phyloP scores from a whole-genome alignment of 768 basidiomycete genomes.

The Russula foetens region DNA sequence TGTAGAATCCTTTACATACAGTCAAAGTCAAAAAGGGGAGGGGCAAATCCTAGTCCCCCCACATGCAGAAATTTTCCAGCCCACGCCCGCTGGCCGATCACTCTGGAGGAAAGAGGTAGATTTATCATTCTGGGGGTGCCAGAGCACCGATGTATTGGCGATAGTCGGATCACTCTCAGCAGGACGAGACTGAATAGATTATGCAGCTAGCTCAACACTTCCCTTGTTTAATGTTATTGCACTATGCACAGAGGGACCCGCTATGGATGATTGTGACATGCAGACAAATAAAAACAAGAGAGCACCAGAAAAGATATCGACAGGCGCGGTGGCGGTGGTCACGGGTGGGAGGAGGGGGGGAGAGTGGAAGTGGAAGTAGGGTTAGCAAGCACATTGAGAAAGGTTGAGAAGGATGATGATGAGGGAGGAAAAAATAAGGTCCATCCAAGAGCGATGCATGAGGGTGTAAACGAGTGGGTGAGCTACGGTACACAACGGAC shows the following conservation, averaged over 20 bases:
- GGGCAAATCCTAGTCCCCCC: too few relatives aligned
- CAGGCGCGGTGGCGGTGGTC: conserved; percentile 10
- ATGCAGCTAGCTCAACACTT: conserved; percentile 21
- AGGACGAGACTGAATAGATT: conserved; percentile 10
- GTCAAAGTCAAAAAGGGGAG: too few relatives aligned
- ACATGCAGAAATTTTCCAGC: too few relatives aligned
- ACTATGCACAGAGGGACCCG: conserved; percentile 20
- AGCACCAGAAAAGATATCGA: conserved; percentile 20
- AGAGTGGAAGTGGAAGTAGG: background rate
- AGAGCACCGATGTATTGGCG: background rate
- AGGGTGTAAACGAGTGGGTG: conserved; percentile 20
- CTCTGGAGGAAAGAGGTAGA: background rate
- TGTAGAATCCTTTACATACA: too few relatives aligned
- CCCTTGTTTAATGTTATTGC: conserved; percentile 22
- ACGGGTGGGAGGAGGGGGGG: background rate
- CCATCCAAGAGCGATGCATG: conserved; percentile 22
- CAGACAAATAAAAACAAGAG: conserved; percentile 23
- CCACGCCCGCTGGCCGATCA: too few relatives aligned
- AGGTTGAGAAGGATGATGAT: conserved; percentile 8
- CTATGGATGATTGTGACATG: conserved; percentile 21
- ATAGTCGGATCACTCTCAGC: background rate
- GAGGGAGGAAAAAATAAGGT: conserved; percentile 3
- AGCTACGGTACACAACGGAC: conserved; percentile 20
- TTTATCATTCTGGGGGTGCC: too few relatives aligned
- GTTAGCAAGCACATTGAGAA: conserved; percentile 19